Conservation (phyloP, 768 basidiomycete species). For the Termitomyces sp. region DNA sequence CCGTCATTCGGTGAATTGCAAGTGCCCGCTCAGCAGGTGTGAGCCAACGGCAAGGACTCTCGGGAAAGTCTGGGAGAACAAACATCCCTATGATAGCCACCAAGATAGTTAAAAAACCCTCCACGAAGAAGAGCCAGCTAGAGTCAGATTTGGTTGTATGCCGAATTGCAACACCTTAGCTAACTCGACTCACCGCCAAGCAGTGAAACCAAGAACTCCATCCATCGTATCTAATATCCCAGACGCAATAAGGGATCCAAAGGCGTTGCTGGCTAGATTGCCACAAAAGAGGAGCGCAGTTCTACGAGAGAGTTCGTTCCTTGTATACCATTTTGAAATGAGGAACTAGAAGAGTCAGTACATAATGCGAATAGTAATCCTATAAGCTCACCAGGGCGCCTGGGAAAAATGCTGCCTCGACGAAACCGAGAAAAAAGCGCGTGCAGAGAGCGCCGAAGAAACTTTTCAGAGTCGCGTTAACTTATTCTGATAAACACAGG, state of each 20-base stretch:
- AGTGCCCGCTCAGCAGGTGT: conserved; percentile 55
- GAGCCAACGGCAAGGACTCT: conserved; percentile 55
- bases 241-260: conserved; percentile 79
- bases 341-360: conserved; percentile 36
- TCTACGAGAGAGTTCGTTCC: conserved; percentile 68
- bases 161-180: not conserved
- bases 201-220: conserved; percentile 66
- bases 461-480: conserved; percentile 25
- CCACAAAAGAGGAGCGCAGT: conserved; percentile 74
- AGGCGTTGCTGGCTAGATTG: conserved; percentile 80
- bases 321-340: conserved; percentile 77
- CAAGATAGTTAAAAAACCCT: conserved; percentile 61
- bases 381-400: conserved; percentile 36
- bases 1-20: conserved; percentile 61
- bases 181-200: conserved; percentile 65
- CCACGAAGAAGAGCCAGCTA: conserved; percentile 79
- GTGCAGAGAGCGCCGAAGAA: conserved; percentile 68
- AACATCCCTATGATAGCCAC: conserved; percentile 54
- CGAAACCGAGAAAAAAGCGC: conserved; percentile 76
- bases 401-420: conserved; percentile 73
- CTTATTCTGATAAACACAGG: not conserved
- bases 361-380: not conserved
- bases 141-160: not conserved
- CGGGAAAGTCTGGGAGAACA: conserved; percentile 80
- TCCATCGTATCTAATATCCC: conserved; percentile 76